Percentiles rank a stretch among this genome's conserved stretches.
Evolutionary conservation across 2,329 filamentous ascomycete genomes (phyloP).

Genomic region (Pestalotiopsis sp.): DNA sequence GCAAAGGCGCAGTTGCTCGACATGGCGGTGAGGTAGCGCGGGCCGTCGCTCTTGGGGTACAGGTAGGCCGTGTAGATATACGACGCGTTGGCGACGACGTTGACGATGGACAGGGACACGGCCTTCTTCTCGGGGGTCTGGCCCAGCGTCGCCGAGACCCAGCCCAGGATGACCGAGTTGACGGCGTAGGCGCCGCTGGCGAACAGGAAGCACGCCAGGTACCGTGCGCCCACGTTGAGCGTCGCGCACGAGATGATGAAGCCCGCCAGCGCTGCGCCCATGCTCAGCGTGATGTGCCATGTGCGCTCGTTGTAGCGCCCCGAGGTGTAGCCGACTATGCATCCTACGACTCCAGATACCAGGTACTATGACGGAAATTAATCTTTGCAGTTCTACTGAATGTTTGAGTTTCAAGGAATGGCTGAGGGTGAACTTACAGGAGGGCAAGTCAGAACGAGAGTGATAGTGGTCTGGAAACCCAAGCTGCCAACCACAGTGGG

Average conservation of each 20-base stretch:
- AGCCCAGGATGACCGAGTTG: constrained; percentile 45
- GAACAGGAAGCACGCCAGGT: constrained; percentile 38
- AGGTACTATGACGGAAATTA: background rate
- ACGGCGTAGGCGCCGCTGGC: constrained; percentile 39
- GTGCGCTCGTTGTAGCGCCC: constrained; percentile 50
- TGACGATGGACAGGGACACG: constrained; percentile 43
- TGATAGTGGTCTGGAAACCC: constrained; percentile 45
- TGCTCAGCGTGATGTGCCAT: constrained; percentile 49
- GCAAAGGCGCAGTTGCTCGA: constrained; percentile 26
- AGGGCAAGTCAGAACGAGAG: constrained; percentile 49
- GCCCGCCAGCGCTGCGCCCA: constrained; percentile 42
- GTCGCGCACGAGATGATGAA: constrained; percentile 39
- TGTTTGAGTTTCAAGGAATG: constrained; percentile 23
- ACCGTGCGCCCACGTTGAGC: constrained; percentile 32
- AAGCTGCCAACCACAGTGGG: constrained; percentile 43
- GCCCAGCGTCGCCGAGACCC: constrained; percentile 42
- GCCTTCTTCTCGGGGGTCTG: constrained; percentile 49
- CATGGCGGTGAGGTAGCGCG: constrained; percentile 45
- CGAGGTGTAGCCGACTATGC: constrained; percentile 40
- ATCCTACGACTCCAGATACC: constrained; percentile 32
- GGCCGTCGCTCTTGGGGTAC: constrained; percentile 42
- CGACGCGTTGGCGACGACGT: constrained; percentile 43
- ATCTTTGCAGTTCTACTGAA: constrained; percentile 16
- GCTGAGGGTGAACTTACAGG: constrained; percentile 26
- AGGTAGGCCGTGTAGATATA: constrained; percentile 51